Percentiles rank a stretch among this genome's conserved stretches.
These are phyloP conservation scores for Immersiella caudata DNA, from an alignment of 495 filamentous ascomycete species.

Conservation along the genomic window DNA sequence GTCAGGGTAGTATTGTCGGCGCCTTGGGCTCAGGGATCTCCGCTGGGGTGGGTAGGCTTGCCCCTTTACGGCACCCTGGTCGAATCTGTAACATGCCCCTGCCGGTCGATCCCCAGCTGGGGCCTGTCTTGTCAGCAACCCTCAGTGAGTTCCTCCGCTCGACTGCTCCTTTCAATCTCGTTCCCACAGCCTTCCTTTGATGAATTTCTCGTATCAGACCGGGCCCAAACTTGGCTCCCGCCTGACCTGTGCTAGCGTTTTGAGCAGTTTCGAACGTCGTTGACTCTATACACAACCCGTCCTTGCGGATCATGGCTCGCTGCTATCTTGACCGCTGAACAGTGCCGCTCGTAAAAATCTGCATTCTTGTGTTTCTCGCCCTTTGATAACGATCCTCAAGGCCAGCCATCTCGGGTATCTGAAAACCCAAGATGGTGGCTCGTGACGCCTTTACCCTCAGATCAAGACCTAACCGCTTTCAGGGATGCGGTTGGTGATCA, in stretches of 20 bases:
- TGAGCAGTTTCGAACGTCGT: background rate
- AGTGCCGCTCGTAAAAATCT: background rate
- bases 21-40: slow-evolving; percentile 2
- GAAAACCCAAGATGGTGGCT: slow-evolving; percentile 19
- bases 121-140: slow-evolving; percentile 15
- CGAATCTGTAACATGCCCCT: slow-evolving; percentile 39
- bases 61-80: slow-evolving; percentile 30
- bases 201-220: slow-evolving; percentile 33
- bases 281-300: background rate
- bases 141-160: slow-evolving; percentile 10
- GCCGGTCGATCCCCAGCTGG: slow-evolving; percentile 35
- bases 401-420: slow-evolving; percentile 16
- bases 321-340: background rate
- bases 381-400: background rate
- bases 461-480: background rate
- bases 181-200: slow-evolving; percentile 24
- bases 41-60: background rate
- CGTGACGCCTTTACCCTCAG: slow-evolving; percentile 6
- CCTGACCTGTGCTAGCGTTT: background rate
- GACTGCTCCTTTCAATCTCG: slow-evolving; percentile 33
- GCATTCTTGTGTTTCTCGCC: too few relatives aligned
- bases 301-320: background rate
- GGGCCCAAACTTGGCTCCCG: slow-evolving; percentile 13
- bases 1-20: slow-evolving; percentile 1
- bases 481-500: background rate